These are phyloP conservation scores for Cardamine occulta DNA, from an alignment of 345 rosid species.

Conservation along the genomic window DNA sequence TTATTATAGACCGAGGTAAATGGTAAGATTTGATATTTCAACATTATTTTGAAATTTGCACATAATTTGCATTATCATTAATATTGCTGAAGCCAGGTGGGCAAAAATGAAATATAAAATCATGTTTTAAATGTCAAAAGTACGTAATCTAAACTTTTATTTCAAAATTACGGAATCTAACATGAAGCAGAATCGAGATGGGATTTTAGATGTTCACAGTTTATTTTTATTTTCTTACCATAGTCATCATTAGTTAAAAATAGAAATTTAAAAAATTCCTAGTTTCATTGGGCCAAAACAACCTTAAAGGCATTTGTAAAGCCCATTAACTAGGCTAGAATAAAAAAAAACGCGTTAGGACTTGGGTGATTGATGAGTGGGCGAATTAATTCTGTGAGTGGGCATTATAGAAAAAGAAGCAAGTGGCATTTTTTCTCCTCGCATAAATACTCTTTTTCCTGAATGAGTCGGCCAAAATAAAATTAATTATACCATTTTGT, in stretches of 20 bases:
- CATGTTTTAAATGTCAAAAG: no score
- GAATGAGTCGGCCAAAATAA: constrained; percentile 14
- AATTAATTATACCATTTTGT: not conserved
- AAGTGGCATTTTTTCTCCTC: constrained; percentile 1
- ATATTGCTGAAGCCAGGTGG: no score
- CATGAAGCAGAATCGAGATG: no score
- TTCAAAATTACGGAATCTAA: no score
- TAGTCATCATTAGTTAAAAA: no score
- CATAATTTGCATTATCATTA: no score
- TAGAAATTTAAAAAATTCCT: not conserved
- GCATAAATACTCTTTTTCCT: constrained; percentile 8
- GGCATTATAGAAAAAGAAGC: constrained; percentile 16
- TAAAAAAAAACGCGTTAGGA: constrained; percentile 13
- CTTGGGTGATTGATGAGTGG: constrained; percentile 37
- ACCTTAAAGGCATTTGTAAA: not conserved
- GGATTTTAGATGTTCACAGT: no score
- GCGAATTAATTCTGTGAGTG: constrained; percentile 33
- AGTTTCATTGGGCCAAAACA: not conserved
- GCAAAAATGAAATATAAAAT: no score
- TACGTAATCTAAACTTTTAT: no score
- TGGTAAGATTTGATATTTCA: not conserved
- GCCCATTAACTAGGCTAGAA: constrained; percentile 13
- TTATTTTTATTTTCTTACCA: no score
- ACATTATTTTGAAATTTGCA: no score
- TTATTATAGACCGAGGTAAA: no score